Evolutionary conservation across 2,329 filamentous ascomycete species (phyloP).

Genomic region (Tympanopsis confertula): DNA sequence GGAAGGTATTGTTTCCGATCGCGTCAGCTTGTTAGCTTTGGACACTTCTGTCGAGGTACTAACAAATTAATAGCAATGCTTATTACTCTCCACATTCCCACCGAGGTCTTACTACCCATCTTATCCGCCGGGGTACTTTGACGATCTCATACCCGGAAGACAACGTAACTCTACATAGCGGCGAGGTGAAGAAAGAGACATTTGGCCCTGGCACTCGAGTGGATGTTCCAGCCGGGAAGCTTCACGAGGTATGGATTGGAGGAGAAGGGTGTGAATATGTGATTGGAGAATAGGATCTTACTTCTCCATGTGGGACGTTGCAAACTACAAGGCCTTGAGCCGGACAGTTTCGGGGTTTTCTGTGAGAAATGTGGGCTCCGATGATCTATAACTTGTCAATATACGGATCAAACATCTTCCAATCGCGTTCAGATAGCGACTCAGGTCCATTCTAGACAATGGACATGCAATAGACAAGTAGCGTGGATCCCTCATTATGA

Average conservation of each 20-base stretch:
- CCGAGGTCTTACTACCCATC: conserved; percentile 40
- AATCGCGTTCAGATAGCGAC: too few species aligned
- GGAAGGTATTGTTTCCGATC: conserved; percentile 27
- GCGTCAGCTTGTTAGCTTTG: background rate
- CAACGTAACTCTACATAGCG: conserved; percentile 10
- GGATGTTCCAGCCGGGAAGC: conserved; percentile 41
- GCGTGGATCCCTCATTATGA: too few species aligned
- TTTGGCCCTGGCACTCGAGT: conserved; percentile 39
- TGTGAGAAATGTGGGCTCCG: too few species aligned
- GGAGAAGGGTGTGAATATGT: conserved; percentile 46
- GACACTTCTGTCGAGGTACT: background rate
- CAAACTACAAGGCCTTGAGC: too few species aligned
- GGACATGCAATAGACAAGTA: too few species aligned
- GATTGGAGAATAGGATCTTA: conserved; percentile 31
- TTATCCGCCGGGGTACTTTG: conserved; percentile 42
- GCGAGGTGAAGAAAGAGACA: conserved; percentile 34
- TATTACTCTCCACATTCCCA: conserved; percentile 50
- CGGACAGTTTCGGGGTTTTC: too few species aligned
- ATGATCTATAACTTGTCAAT: too few species aligned
- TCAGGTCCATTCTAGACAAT: too few species aligned
- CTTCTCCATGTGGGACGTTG: too few species aligned
- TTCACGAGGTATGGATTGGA: conserved; percentile 52
- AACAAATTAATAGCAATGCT: conserved; percentile 29
- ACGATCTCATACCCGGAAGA: conserved; percentile 47
- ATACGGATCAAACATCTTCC: too few species aligned